Evolutionary conservation across 352 stramenopile species (phyloP), one percentile per base, ranked within the genome.

Genomic region (Globisporangium rhizosaccharum): DNA sequence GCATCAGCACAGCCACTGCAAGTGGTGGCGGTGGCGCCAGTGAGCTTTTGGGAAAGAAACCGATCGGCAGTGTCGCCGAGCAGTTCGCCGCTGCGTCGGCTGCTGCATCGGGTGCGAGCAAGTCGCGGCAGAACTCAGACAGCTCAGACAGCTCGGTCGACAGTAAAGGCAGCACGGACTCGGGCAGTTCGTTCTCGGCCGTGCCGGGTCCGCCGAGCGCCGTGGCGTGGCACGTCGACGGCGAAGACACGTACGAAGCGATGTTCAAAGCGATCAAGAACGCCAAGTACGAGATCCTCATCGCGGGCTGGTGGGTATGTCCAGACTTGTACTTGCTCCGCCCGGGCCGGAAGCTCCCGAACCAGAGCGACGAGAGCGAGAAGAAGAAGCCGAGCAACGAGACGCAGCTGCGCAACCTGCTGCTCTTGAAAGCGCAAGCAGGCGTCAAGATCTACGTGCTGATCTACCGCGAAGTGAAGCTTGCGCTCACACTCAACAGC

Each of bases 381-480:
- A 76, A 46, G 12, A 46, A 70, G 17, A 76, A 81, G 56, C 66
- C 73, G 52, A 62, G 61, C 15, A 94, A 91, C 42, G 81, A 88
- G 52, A 87, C 82, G 0, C 80, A 88, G 57, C 59, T 94, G 26
- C 80, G 83, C 0, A 84, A 90, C n/a, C 58, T 95, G 41, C 56
- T 95, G 56, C 75, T 92, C 61, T 66, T 79, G 47, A 93, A 92
- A 62, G 87, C 87, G 0, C 70, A 93, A 51, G 73, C 80, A 45
- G 86, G 86, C 9, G 78, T 97, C 33, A 88, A 91, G 58, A 91
- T 97, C 30, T 92, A 96, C 50, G 86, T 97, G 51, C 71, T 97
- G 6, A 91, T 97, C 49, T 97, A 97, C 67, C 81, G 87, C 23
- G 90, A 97, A 66, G 84, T 96, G 30, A 90, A 93, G 56, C 62